Evolutionary conservation across 2,329 filamentous ascomycete genomes (phyloP).

Genomic region (Aureobasidium mangrovei): DNA sequence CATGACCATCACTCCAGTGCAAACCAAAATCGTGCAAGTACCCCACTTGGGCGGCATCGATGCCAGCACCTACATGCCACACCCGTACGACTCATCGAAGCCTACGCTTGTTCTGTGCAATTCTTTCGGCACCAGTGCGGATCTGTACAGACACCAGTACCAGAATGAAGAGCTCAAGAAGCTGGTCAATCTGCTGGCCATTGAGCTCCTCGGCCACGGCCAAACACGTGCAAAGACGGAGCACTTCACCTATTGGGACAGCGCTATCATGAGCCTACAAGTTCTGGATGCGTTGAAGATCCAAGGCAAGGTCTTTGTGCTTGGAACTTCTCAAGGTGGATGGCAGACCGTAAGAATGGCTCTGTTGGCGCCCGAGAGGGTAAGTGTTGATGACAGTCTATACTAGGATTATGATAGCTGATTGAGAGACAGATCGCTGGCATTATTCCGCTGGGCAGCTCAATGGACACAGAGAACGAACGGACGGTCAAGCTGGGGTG

Average conservation of each 20-base stretch:
- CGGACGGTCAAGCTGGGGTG: conserved; percentile 37
- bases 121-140: conserved; percentile 42
- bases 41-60: conserved; percentile 44
- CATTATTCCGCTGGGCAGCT: conserved; percentile 45
- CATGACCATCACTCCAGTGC: conserved; percentile 14
- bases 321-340: conserved; percentile 47
- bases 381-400: conserved; percentile 18
- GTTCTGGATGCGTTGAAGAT: conserved; percentile 34
- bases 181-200: conserved; percentile 43
- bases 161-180: conserved; percentile 23
- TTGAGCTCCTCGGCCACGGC: conserved; percentile 47
- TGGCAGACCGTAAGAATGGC: conserved; percentile 47
- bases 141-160: conserved; percentile 30
- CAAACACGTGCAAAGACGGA: conserved; percentile 36
- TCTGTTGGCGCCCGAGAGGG: conserved; percentile 40
- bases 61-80: conserved; percentile 39
- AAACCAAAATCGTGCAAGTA: conserved; percentile 34
- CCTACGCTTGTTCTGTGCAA: conserved; percentile 46
- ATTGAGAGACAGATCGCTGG: conserved; percentile 35
- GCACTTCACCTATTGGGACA: conserved; percentile 49
- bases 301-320: conserved; percentile 35
- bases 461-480: conserved; percentile 42
- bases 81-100: conserved; percentile 31
- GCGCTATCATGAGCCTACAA: conserved; percentile 38
- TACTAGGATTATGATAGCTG: not conserved